Base-by-base conservation (phyloP, 1,139 yeast species). In the Geotrichum klebahnii region DNA sequence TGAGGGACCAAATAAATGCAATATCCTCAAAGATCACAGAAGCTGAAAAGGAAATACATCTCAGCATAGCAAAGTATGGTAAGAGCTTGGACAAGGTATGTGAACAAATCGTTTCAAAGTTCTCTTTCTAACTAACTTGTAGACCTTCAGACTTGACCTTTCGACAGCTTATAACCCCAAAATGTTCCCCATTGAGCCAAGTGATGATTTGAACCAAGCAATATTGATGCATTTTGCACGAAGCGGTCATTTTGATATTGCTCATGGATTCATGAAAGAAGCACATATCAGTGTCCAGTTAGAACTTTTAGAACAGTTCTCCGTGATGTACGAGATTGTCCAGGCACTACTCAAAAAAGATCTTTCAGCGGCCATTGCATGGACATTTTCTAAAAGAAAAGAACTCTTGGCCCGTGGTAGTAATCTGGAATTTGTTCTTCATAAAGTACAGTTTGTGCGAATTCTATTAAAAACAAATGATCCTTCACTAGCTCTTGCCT, bases 361-460 rank as follows among this genome's bases (percentile, higher is more conserved):
- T 45, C 55, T 74, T 19, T 57, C 51, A 3, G 68, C 71, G 1
- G 78, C 78, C 1, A 71, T 75, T 29, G 65, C 55, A 3, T 75
- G 78, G 79, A 75, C 76, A 1, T 56, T 55, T 4, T 43, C 54
- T 6, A 61, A 71, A 42, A 63, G 70, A 3, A 57, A 52, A 1
- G 55, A 58, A 46, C 59, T 70, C 36, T 48, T 57, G 29, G 56
- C 56, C 22, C 53, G 62, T 16, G 71, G 72, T 5, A 63, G 69
- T 34, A 74, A 75, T 46, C 59, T 83, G 36, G 87, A 81, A 64
- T 82, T 83, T 68, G 75, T 76, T 57, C 71, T 84, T 53, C 89
- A 83, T 65, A 74, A 78, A 61, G 69, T 82, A 22, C 81, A 82
- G 59, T 84, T 77, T 58, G 55, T 63, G 26, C 58, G 60, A 46